phyloP scores from a whole-genome alignment of 805 yeast species.

The Blastobotrys chiropterorum region DNA sequence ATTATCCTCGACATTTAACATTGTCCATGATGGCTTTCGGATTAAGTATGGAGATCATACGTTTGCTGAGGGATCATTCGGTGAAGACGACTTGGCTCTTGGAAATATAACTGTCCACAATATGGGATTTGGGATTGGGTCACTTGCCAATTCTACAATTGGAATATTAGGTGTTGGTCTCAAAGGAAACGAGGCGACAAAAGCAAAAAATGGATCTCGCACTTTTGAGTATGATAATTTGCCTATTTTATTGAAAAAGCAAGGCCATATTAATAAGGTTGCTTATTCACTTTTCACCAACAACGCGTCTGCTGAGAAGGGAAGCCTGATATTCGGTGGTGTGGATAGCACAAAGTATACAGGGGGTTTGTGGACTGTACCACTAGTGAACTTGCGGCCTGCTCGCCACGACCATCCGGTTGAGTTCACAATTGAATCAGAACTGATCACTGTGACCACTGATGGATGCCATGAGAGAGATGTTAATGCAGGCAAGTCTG shows the following conservation, averaged over 20 bases:
- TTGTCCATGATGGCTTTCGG: conserved; percentile 18
- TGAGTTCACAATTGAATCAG: conserved; percentile 19
- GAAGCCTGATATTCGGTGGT: conserved; percentile 61
- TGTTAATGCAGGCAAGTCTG: not conserved
- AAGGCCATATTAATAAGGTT: conserved; percentile 37
- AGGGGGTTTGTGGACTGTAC: conserved; percentile 34
- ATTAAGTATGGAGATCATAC: conserved; percentile 39
- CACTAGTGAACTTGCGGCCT: conserved; percentile 7
- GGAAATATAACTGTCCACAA: conserved; percentile 43
- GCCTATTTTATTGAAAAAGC: conserved; percentile 31
- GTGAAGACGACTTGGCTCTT: conserved; percentile 51
- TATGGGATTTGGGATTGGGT: conserved; percentile 71
- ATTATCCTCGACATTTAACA: conserved; percentile 24
- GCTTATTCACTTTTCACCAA: conserved; percentile 49
- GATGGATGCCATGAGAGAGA: not conserved
- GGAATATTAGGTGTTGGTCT: conserved; percentile 44
- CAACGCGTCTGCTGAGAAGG: conserved; percentile 31
- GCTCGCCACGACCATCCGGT: not conserved
- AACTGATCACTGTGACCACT: not conserved
- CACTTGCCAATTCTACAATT: conserved; percentile 52
- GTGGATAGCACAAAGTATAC: conserved; percentile 56
- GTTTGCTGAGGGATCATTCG: conserved; percentile 52
- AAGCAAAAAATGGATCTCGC: conserved; percentile 17
- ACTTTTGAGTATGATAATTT: conserved; percentile 21
- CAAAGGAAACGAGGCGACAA: conserved; percentile 29